Conservation (phyloP, 169 alveolate genomes). For the Plasmodium inui region DNA sequence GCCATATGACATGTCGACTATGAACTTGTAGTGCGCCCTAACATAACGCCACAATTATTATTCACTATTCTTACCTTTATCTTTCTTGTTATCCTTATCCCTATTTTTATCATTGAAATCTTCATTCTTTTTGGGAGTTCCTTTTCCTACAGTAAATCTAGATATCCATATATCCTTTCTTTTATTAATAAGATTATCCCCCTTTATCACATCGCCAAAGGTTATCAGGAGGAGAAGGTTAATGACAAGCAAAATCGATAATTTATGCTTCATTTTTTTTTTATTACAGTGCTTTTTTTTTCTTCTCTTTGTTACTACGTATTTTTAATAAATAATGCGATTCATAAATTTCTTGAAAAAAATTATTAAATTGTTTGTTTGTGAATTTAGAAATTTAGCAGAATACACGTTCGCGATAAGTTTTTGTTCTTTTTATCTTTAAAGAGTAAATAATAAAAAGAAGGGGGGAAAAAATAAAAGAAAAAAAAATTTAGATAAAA, state of each 20-base stretch:
- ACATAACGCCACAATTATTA: not conserved
- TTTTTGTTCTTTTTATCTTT: not conserved
- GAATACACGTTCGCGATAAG: not conserved
- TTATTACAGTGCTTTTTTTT: not conserved
- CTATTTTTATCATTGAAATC: not conserved
- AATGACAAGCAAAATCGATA: slow-evolving; percentile 20
- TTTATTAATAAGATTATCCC: slow-evolving; percentile 16
- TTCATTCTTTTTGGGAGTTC: not conserved
- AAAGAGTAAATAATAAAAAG: not conserved
- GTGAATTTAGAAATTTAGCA: not conserved
- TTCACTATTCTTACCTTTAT: not conserved
- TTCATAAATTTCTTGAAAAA: not conserved
- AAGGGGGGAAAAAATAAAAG: no score
- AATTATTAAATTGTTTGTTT: not conserved
- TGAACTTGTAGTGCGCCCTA: not conserved
- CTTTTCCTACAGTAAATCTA: slow-evolving; percentile 40
- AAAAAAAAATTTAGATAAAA: not conserved
- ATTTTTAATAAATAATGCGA: not conserved
- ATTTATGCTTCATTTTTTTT: slow-evolving; percentile 22
- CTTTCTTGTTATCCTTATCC: slow-evolving; percentile 1
- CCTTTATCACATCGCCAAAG: slow-evolving; percentile 28
- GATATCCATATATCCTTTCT: slow-evolving; percentile 41
- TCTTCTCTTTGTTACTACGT: not conserved
- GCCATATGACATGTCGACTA: not conserved
- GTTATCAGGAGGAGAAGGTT: slow-evolving; percentile 17